Conservation (phyloP, 2,329 filamentous ascomycete species). For the Paraphoma sp. region DNA sequence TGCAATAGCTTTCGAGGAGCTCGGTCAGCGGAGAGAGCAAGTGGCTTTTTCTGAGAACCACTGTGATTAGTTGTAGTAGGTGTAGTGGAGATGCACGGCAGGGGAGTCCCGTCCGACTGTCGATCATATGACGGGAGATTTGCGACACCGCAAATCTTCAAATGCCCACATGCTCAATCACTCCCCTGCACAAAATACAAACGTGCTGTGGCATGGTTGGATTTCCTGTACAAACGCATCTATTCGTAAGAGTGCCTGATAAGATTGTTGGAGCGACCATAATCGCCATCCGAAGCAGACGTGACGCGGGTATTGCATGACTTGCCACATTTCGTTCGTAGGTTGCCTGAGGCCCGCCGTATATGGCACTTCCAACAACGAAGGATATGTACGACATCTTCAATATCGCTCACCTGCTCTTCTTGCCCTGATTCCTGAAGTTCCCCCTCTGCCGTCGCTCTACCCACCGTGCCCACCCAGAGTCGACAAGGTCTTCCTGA, state of each 20-base stretch:
- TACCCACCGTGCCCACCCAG: conserved; percentile 95
- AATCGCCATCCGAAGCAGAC: too few relatives aligned
- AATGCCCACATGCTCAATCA: too few relatives aligned
- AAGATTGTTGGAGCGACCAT: too few relatives aligned
- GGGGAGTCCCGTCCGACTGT: neutral
- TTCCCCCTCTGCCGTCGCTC: conserved; percentile 47
- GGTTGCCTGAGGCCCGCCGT: too few relatives aligned
- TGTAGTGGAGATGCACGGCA: neutral
- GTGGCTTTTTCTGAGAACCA: neutral
- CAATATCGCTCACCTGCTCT: conserved; percentile 19
- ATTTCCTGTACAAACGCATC: too few relatives aligned
- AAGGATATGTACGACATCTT: neutral
- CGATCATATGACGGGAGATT: neutral
- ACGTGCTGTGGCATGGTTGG: too few relatives aligned
- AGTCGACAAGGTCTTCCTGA: conserved; percentile 86
- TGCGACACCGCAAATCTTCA: neutral
- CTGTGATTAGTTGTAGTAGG: neutral
- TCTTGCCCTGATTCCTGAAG: conserved; percentile 34
- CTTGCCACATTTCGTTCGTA: too few relatives aligned
- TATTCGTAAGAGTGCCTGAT: too few relatives aligned
- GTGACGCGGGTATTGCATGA: too few relatives aligned
- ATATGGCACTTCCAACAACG: too few relatives aligned
- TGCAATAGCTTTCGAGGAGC: neutral
- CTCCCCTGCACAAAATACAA: too few relatives aligned
- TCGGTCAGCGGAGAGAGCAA: neutral